Base-by-base conservation (phyloP, 164 flowering plant species). In the Magnolia changhungtana region DNA sequence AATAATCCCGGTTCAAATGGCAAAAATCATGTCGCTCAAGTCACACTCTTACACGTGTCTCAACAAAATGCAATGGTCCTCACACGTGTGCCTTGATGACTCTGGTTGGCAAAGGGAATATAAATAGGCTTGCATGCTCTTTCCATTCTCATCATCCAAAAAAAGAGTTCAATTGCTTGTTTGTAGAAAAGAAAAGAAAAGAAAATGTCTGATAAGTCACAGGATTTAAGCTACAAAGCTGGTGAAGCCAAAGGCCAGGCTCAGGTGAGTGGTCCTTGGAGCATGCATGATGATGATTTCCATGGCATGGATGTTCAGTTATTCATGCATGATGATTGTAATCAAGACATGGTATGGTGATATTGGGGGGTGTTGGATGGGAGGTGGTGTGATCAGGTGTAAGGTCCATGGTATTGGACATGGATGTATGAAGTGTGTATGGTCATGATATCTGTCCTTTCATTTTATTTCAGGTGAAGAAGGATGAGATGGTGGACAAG, bases 401-500 rank as follows among this genome's bases (percentile, higher is more conserved):
- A 31, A 31, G 37, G 59, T 8, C 16, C 10, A 9, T 16, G 59
- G 7, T 55, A 55, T 55, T 9, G 16, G 14, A 55, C 0, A 6
- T 31, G 37, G 37, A 31, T 31, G 37, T 31, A 55, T 55, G 16
- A 55, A 4, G 16, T 55, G 59, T 55, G 59, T 8, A 55, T 55
- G 59, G 16, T 55, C 59, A 55, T 55, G 59, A 11, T 13, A 0
- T 20, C 59, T 52, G 7, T 8, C 4, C 52, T 14, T 7, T 74
- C 19, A 50, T 51, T 77, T 66, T 9, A 20, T 61, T 79, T 27
- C 79, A 88, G 92, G 88, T 79, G 23, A 86, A 87, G 81, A 74
- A 74, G 67, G 80, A 78, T 71, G 71, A 76, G 51, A 52, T 86
- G 85, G 29, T 80, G 83, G 89, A 86, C 76, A 80, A 82, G 79